These are phyloP conservation scores for Fusarium acutatum DNA, from an alignment of 2,329 filamentous ascomycete genomes.

Conservation along the genomic window DNA sequence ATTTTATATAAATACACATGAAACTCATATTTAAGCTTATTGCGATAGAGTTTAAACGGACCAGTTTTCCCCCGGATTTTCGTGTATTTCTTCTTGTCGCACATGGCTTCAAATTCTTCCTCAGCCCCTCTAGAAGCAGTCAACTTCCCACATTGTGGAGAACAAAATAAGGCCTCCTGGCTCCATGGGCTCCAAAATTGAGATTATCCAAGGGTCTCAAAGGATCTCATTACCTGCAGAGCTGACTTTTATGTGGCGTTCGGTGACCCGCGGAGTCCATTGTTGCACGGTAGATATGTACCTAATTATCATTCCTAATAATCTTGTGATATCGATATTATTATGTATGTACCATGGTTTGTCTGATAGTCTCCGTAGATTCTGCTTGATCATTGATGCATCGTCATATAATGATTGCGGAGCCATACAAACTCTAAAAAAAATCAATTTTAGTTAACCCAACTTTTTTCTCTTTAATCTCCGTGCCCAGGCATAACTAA, in stretches of 20 bases:
- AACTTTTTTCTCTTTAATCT: not conserved
- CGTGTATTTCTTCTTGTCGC: not conserved
- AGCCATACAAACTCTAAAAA: not conserved
- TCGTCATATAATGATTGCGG: not conserved
- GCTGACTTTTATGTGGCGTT: not conserved
- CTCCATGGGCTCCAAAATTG: constrained; percentile 25
- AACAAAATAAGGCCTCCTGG: constrained; percentile 1
- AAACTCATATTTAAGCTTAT: not conserved
- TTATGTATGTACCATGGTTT: not conserved
- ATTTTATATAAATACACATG: not conserved
- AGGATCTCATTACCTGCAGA: not conserved
- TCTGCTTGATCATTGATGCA: not conserved
- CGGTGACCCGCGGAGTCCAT: not conserved
- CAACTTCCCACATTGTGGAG: constrained; percentile 7
- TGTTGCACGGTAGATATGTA: not conserved
- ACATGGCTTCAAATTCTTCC: not conserved
- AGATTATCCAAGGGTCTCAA: constrained; percentile 15
- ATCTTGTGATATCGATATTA: not conserved
- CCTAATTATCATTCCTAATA: not conserved
- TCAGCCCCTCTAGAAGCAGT: constrained; percentile 2
- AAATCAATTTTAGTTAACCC: not conserved
- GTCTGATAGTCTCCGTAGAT: not conserved
- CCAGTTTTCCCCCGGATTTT: not conserved
- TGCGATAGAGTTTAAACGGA: not conserved
- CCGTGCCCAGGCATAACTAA: not conserved